Conservation (phyloP, 208 protist species). For the Wallacemonas rigidus region DNA sequence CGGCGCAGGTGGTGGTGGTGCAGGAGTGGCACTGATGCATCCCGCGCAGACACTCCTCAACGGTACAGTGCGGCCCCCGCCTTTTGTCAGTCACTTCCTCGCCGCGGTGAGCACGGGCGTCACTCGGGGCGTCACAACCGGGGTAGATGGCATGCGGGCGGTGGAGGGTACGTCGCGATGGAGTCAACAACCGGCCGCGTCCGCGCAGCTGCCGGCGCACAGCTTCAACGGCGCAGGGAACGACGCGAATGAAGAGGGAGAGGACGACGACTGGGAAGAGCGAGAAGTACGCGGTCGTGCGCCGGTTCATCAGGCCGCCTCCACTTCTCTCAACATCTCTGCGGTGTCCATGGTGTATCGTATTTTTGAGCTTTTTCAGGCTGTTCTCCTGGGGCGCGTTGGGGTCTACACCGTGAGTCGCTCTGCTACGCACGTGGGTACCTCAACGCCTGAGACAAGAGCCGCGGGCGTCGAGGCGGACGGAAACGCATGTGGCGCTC, state of each 20-base stretch:
- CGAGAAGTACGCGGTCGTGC: too few species aligned
- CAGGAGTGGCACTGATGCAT: background rate
- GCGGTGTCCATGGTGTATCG: constrained; percentile 12
- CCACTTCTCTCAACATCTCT: background rate
- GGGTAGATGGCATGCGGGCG: too few species aligned
- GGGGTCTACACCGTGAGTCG: background rate
- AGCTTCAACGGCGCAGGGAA: too few species aligned
- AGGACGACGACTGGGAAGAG: too few species aligned
- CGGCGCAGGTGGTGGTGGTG: background rate
- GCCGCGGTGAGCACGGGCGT: background rate
- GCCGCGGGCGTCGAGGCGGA: background rate
- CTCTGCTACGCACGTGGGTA: background rate
- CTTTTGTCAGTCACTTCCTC: background rate
- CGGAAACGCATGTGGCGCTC: background rate
- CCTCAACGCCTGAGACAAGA: background rate
- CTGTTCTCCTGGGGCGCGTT: background rate
- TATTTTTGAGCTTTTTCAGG: constrained; percentile 6
- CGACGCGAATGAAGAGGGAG: too few species aligned
- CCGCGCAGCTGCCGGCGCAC: too few species aligned
- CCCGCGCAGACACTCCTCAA: background rate
- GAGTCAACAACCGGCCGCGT: too few species aligned
- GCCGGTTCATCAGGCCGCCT: too few species aligned
- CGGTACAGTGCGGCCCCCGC: background rate
- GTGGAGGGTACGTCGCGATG: too few species aligned
- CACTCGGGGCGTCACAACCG: background rate